phyloP scores from a whole-genome alignment of 257 asterid genomes.

The Solanum arcanum region DNA sequence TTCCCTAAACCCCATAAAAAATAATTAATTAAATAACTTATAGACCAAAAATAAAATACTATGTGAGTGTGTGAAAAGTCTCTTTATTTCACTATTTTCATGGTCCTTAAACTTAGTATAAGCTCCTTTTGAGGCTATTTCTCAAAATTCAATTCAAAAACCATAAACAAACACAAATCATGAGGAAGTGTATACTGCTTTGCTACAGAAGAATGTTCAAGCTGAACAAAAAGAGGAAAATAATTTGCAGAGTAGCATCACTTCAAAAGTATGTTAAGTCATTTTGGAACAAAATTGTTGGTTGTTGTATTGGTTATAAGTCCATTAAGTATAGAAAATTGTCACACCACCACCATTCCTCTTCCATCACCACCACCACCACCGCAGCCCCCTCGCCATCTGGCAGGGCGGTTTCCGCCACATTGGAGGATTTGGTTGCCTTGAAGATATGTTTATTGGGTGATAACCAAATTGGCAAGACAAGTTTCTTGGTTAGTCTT shows the following conservation, averaged over 20 bases:
- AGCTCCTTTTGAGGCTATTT: neutral
- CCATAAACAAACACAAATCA: neutral
- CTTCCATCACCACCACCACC: neutral
- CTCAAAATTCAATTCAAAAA: neutral
- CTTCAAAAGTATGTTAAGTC: constrained; percentile 36
- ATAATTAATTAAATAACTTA: neutral
- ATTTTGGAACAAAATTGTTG: constrained; percentile 35
- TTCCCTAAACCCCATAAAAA: neutral
- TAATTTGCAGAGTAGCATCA: constrained; percentile 38
- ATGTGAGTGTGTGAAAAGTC: neutral
- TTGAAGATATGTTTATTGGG: constrained; percentile 59
- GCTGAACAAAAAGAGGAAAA: constrained; percentile 19
- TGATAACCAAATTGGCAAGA: constrained; percentile 50
- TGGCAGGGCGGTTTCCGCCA: neutral
- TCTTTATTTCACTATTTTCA: neutral
- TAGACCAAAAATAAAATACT: neutral
- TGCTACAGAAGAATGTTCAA: constrained; percentile 9
- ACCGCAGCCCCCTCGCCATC: neutral
- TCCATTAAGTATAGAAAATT: constrained; percentile 34
- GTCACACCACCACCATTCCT: constrained; percentile 1
- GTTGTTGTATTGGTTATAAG: constrained; percentile 43
- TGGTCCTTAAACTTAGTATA: neutral
- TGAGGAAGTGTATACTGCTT: neutral
- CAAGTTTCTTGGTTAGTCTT: constrained; percentile 45
- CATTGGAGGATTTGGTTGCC: constrained; percentile 43